Conservation (phyloP, 495 filamentous ascomycete genomes). For the Penicillium waksmanii region DNA sequence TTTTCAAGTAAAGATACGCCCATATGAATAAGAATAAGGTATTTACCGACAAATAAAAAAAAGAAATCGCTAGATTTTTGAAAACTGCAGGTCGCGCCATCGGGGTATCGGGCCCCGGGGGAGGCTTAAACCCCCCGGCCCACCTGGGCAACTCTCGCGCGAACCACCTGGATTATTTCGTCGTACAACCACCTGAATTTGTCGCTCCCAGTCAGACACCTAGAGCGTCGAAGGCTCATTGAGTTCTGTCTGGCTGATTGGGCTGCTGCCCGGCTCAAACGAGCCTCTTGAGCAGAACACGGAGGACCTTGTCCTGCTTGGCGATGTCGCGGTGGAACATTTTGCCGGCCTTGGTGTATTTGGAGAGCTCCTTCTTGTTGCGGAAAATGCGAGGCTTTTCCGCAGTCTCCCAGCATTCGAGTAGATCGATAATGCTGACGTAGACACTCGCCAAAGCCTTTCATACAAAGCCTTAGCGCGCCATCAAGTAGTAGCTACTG, state of each 20-base stretch:
- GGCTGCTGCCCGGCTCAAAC: background rate
- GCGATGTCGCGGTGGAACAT: background rate
- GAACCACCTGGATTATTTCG: no score
- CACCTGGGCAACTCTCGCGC: no score
- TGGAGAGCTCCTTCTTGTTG: background rate
- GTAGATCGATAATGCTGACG: background rate
- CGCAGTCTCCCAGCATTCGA: background rate
- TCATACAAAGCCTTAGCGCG: background rate
- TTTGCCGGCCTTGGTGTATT: background rate
- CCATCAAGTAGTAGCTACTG: no score
- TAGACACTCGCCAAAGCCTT: background rate
- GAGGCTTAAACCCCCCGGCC: no score
- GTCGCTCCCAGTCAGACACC: no score
- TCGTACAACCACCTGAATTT: no score
- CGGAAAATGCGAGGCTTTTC: background rate
- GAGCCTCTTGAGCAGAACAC: background rate
- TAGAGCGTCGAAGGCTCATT: no score
- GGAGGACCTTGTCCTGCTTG: background rate
- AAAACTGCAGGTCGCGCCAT: no score
- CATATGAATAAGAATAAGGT: background rate
- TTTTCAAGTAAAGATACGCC: no score
- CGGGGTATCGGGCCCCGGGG: no score
- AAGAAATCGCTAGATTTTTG: no score
- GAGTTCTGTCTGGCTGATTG: no score
- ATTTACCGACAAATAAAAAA: background rate